A percentile compares a stretch with the other conserved stretches of the same genome.
Evolutionary conservation across 2,329 filamentous ascomycete species (phyloP).

Genomic region (Apiospora kogelbergensis): DNA sequence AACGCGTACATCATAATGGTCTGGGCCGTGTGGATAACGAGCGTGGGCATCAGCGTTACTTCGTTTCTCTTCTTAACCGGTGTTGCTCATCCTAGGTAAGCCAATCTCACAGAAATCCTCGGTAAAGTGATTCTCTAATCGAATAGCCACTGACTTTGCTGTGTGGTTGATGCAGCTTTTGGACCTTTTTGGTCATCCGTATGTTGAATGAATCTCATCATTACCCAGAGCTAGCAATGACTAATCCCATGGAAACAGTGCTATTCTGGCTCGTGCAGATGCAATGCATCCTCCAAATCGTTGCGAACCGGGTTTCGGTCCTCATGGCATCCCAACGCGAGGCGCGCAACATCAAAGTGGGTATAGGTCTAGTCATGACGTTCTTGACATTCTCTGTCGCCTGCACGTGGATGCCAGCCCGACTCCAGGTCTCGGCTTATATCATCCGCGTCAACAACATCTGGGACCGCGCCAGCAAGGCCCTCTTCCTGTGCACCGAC

Average conservation of each 20-base stretch:
- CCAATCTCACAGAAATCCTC: too few relatives aligned
- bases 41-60: neutral
- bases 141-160: neutral
- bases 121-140: neutral
- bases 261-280: neutral
- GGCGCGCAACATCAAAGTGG: neutral
- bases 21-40: slow-evolving; percentile 3
- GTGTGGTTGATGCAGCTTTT: neutral
- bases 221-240: neutral
- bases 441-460: slow-evolving; percentile 38
- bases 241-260: neutral
- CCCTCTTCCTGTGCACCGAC: slow-evolving; percentile 49
- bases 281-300: slow-evolving; percentile 8
- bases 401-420: slow-evolving; percentile 4
- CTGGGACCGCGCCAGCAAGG: slow-evolving; percentile 54
- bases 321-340: neutral
- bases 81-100: neutral
- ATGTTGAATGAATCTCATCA: neutral
- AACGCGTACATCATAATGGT: slow-evolving; percentile 3
- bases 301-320: slow-evolving; percentile 3
- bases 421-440: neutral
- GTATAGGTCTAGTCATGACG: neutral
- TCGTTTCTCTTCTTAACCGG: neutral
- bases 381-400: neutral
- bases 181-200: slow-evolving; percentile 3